These are phyloP conservation scores for Pseudopediastrum boryanum DNA, from an alignment of 139 green algal genomes.

Conservation along the genomic window DNA sequence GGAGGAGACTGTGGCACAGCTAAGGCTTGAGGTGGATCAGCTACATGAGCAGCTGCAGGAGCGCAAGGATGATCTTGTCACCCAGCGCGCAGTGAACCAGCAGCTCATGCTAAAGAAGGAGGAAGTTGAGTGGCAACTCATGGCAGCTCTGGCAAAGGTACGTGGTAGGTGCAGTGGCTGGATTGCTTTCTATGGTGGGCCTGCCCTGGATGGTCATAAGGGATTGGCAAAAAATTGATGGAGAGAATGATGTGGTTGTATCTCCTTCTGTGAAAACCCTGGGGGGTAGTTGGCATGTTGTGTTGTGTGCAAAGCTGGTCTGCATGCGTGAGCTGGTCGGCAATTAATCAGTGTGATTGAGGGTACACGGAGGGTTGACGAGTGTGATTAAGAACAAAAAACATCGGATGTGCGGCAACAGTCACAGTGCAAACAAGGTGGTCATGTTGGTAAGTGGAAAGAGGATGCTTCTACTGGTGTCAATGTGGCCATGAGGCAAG, in stretches of 20 bases:
- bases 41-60: slow-evolving; percentile 13
- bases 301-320: background rate
- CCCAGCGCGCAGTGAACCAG: slow-evolving; percentile 31
- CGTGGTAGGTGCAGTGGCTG: background rate
- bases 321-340: too few relatives aligned
- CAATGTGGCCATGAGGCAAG: too few relatives aligned
- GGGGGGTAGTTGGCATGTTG: background rate
- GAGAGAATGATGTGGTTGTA: background rate
- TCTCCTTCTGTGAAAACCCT: background rate
- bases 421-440: too few relatives aligned
- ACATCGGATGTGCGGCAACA: too few relatives aligned
- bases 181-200: background rate
- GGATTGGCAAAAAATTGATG: background rate
- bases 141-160: slow-evolving; percentile 36
- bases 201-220: background rate
- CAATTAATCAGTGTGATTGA: too few relatives aligned
- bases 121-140: slow-evolving; percentile 39
- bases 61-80: slow-evolving; percentile 16
- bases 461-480: too few relatives aligned
- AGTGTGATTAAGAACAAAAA: too few relatives aligned
- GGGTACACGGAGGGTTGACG: too few relatives aligned
- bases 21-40: background rate
- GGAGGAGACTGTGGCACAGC: too few relatives aligned
- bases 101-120: slow-evolving; percentile 40
- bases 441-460: too few relatives aligned